Evolutionary conservation across 495 filamentous ascomycete genomes (phyloP), one percentile per base, ranked within the genome.

Genomic region (Penicillium flavigenum): DNA sequence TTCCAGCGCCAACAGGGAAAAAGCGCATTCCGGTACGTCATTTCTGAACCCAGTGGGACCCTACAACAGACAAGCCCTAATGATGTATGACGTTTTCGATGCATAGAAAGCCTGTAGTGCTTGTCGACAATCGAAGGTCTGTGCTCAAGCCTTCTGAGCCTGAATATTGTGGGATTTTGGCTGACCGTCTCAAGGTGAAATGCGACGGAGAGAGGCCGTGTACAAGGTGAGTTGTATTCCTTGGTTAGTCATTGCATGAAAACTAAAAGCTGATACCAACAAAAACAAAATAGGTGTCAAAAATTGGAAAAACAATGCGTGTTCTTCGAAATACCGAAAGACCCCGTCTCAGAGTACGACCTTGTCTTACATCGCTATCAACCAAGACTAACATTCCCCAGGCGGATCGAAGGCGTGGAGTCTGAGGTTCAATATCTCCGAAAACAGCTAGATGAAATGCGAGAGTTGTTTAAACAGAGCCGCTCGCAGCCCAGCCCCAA

Each of bases 181-280:
- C 26, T 60, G 26, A 65, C 47, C n/a, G 17, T 22, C 1, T 47
- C 10, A 41, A 76, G 73, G 68, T 76, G 16, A 67, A 63, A 68
- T 76, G 73, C 51, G 73, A 76, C 57, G 72, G 67, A n/a, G 67
- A 71, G 46, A 58, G 66, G 24, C 73, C 73, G 14, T 76, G 73
- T 58, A 66, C 70, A 39, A 70, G 73, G 73, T 68, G 56, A 52
- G 51, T 20, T 16, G 10, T n/a, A 43, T 31, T 4, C 26, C 27
- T 44, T 10, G 17, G 43, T 39, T 2, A 4, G 1, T 16, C 0
- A 5, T 36, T 36, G 5, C 5, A 36, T 36, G 4, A 16, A 16
- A 4, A 0, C 7, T 14, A 14, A 16, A 16, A 5, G 1, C 5
- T 14, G 31, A 6, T 16, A 5, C 20, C 34, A 14, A 20, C 24